Evolutionary conservation across 2,329 filamentous ascomycete species (phyloP), one percentile per base, ranked within the genome.

Genomic region (Neonectria hederae): DNA sequence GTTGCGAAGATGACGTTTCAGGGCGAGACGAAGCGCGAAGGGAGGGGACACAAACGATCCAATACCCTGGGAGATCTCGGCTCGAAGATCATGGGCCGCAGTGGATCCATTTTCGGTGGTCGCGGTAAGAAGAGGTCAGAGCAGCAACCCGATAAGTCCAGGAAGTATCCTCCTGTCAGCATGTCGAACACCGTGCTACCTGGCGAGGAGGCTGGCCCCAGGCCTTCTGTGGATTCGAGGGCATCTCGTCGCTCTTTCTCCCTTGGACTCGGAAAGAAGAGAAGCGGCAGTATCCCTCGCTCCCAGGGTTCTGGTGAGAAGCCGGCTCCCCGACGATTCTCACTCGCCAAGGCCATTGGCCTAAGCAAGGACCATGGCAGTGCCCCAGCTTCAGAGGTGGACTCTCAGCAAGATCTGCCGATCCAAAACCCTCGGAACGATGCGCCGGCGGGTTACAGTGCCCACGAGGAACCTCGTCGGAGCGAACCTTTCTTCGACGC

Each of bases 151-250:
- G 79, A 92, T 76, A 89, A 90, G 66, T 82, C 86, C 57, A 90
- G 88, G 76, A 90, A 87, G 68, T 97, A 97, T 74, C 95, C 95
- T 60, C 95, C 95, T 4, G 92, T 95, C 52, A 97, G 94, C 81
- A 97, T 97, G 93, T 88, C 91, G 66, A 90, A 91, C 67, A 83
- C 88, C 2, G 87, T 91, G 78, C 82, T 87, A 6, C 85, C 85
- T 52, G 84, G 83, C 35, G 87, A 89, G 42, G 83, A 86, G 55
- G 79, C 84, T 13, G 73, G 71, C 5, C 70, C 75, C 1, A 84
- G 91, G 52, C 83, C 84, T 43, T 94, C 92, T 1, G 87, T 92
- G 74, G 92, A 94, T 69, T 94, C 90, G 3, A 83, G 83, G 67
- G 81, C 80, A 19, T 88, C 88, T 32, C 87, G 91, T 24, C 87